Evolutionary conservation across 1,284 basidiomycete species (phyloP).

Genomic region (Cryptococcus wingfieldii): DNA sequence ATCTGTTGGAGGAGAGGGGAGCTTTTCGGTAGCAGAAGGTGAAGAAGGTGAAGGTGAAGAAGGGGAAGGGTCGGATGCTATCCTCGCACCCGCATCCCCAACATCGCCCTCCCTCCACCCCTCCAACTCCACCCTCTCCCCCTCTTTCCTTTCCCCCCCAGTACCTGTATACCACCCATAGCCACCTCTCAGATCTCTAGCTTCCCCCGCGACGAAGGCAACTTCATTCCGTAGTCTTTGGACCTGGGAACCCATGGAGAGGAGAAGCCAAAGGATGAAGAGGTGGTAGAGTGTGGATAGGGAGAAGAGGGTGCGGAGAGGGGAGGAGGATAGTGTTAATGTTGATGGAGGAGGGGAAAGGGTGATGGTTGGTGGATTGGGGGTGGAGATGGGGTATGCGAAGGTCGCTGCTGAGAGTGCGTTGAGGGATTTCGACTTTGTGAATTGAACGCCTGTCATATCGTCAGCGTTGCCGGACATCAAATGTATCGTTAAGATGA

Average conservation of each 20-base stretch:
- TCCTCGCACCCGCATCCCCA: not conserved
- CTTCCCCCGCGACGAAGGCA: conserved; percentile 35
- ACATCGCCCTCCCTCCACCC: not conserved
- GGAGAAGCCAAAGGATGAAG: conserved; percentile 30
- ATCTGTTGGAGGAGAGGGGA: too few species aligned
- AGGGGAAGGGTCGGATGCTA: not conserved
- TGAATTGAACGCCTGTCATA: too few species aligned
- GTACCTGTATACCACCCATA: conserved; percentile 13
- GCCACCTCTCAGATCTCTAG: conserved; percentile 30
- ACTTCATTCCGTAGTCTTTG: conserved; percentile 35
- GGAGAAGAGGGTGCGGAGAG: conserved; percentile 18
- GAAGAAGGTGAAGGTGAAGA: not conserved
- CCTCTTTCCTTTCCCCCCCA: not conserved
- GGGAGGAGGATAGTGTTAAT: not conserved
- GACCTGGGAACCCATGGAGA: conserved; percentile 34
- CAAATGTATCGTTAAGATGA: conserved; percentile 13
- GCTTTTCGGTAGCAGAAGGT: not conserved
- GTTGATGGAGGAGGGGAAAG: too few species aligned
- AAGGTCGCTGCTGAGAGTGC: conserved; percentile 1
- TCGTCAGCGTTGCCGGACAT: not conserved
- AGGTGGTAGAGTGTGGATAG: conserved; percentile 29
- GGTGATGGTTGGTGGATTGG: not conserved
- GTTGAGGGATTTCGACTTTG: conserved; percentile 6
- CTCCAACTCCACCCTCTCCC: not conserved
- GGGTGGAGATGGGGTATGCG: conserved; percentile 3